Percentiles rank a stretch among this genome's conserved stretches.
These are phyloP conservation scores for Lindgomyces ingoldianus DNA, from an alignment of 495 filamentous ascomycete species.

Conservation along the genomic window DNA sequence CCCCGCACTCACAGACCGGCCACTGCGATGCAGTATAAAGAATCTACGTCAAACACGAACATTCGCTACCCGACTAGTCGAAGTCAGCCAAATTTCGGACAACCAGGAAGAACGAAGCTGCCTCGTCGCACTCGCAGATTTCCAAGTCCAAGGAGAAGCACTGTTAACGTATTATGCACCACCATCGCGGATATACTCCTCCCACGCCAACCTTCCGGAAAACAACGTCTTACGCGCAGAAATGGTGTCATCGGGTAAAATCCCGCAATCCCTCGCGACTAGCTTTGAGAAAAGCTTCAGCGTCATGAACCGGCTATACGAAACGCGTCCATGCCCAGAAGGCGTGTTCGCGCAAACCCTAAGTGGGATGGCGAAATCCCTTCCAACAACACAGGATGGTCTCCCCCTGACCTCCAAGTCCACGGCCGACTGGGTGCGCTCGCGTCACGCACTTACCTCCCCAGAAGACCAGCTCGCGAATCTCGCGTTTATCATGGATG, in stretches of 20 bases:
- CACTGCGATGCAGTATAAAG: constrained; percentile 4
- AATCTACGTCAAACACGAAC: constrained; percentile 34
- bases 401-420: constrained; percentile 21
- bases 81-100: constrained; percentile 28
- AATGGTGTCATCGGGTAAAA: constrained; percentile 11
- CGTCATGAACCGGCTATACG: constrained; percentile 4
- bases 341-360: constrained; percentile 30
- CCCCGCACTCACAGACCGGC: constrained; percentile 33
- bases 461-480: constrained; percentile 12
- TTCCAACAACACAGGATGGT: constrained; percentile 30
- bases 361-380: constrained; percentile 20
- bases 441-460: background rate
- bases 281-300: constrained; percentile 7
- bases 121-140: constrained; percentile 30
- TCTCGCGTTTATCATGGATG: constrained; percentile 32
- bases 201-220: background rate
- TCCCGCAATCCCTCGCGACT: constrained; percentile 11
- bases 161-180: constrained; percentile 27
- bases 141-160: constrained; percentile 27
- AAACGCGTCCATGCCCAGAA: constrained; percentile 24
- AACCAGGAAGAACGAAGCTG: constrained; percentile 5
- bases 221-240: background rate
- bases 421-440: constrained; percentile 30
- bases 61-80: constrained; percentile 32
- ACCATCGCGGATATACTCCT: constrained; percentile 18